Percentiles rank a stretch among this genome's conserved stretches.
These are phyloP conservation scores for Telfairia occidentalis DNA, from an alignment of 331 rosid species.

Conservation along the genomic window DNA sequence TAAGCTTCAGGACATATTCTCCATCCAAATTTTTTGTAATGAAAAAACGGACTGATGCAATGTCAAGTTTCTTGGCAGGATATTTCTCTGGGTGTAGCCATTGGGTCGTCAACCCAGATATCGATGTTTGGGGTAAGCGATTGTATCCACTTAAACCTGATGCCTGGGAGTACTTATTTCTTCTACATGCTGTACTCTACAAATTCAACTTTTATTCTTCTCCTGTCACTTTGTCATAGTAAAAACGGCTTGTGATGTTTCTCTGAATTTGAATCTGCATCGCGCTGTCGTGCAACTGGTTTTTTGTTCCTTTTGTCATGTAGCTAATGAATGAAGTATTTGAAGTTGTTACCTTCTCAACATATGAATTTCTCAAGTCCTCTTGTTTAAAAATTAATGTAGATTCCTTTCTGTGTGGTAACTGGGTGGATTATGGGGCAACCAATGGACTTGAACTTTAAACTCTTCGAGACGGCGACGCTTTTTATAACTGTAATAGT, in stretches of 20 bases:
- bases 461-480: conserved; percentile 67
- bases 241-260: neutral
- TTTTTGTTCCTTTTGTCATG: neutral
- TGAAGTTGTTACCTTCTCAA: neutral
- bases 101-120: conserved; percentile 79
- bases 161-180: conserved; percentile 3
- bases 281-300: neutral
- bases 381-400: conserved; percentile 25
- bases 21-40: neutral
- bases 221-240: neutral
- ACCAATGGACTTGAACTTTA: conserved; percentile 73
- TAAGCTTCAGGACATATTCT: conserved; percentile 21
- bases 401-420: conserved; percentile 72
- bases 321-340: neutral
- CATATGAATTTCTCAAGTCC: conserved; percentile 6
- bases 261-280: neutral
- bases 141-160: neutral
- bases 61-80: conserved; percentile 37
- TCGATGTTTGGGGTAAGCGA: conserved; percentile 66
- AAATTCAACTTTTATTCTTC: neutral
- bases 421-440: conserved; percentile 61
- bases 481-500: conserved; percentile 64
- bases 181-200: neutral
- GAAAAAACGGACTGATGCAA: neutral
- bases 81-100: conserved; percentile 68